Evolutionary conservation across 257 asterid species (phyloP), one percentile per base, ranked within the genome.

Genomic region (Rubia yunnanensis): DNA sequence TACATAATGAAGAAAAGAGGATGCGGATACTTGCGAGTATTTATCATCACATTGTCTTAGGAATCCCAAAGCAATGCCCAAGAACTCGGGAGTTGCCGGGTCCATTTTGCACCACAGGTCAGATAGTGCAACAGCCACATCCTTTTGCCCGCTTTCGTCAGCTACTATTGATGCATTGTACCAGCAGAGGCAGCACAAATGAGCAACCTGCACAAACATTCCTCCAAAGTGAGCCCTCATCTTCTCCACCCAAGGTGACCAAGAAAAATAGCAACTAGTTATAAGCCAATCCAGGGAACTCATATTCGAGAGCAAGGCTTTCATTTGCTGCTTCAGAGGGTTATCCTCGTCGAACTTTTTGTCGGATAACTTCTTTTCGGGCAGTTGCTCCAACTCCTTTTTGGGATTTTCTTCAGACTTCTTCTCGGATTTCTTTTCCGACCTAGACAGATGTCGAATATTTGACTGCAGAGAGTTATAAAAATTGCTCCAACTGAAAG

Each of bases 141-240:
- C 52, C 23, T 22, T n/a, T 35, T 20, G 30, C 32, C 24, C 0
- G 66, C 48, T 61, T 61, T 35, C 20, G 20, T 35, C 50, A 26
- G 20, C 8, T 20, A 5, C 7, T 7, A n/a, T 31, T 11, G 48
- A 39, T 39, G 48, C 17, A 0, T 24, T 48, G 22, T 0, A 35
- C 66, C 66, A 61, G 17, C 30, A 36, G 0, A 34, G 35, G 13
- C 65, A 60, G 18, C 65, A 60, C 38, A 57, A 13, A 57, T 57
- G 41, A 13, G 63, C 63, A 28, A 17, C 18, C 39, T 30, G 38
- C 5, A 57, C 8, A 4, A 57, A 3, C 11, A 30, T 0, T 28
- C 39, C 39, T 57, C 39, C 63, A 30, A 57, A 28, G 28, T 57
- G 23, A 57, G 38, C 22, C 39, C 17, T 24, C 63, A 57, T 57